phyloP scores from a whole-genome alignment of 257 asterid genomes.

The Solanum ossicruentum region DNA sequence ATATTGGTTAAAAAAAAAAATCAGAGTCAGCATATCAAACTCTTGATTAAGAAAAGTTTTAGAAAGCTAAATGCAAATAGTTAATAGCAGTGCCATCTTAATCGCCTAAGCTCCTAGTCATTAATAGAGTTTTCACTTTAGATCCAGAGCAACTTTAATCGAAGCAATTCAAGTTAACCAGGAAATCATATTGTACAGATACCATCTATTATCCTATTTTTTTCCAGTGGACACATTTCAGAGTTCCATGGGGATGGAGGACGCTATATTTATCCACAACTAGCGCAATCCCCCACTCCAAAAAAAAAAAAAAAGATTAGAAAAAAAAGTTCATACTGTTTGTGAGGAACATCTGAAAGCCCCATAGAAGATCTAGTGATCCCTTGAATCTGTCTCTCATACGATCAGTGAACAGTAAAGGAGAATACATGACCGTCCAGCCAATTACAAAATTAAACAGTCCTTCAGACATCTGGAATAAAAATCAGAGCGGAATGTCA shows the following conservation, averaged over 20 bases:
- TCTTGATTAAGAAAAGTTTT: neutral
- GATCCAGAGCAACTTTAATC: neutral
- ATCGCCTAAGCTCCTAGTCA: neutral
- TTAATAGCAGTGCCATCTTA: neutral
- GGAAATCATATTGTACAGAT: neutral
- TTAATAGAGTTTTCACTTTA: neutral
- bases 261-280: neutral
- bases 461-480: conserved; percentile 79
- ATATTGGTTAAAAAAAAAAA: no score
- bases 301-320: conserved; percentile 1
- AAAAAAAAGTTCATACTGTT: conserved; percentile 48
- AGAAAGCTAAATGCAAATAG: neutral
- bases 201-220: neutral
- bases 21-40: neutral
- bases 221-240: neutral
- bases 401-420: conserved; percentile 74
- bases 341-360: conserved; percentile 88
- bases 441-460: conserved; percentile 88
- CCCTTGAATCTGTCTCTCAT: conserved; percentile 63
- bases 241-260: neutral
- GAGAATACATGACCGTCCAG: conserved; percentile 90
- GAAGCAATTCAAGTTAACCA: neutral
- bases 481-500: neutral
- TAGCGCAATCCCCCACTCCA: neutral
- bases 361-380: conserved; percentile 74